Evolutionary conservation across 306 rosid species (phyloP).

Genomic region (Acacia confusa): DNA sequence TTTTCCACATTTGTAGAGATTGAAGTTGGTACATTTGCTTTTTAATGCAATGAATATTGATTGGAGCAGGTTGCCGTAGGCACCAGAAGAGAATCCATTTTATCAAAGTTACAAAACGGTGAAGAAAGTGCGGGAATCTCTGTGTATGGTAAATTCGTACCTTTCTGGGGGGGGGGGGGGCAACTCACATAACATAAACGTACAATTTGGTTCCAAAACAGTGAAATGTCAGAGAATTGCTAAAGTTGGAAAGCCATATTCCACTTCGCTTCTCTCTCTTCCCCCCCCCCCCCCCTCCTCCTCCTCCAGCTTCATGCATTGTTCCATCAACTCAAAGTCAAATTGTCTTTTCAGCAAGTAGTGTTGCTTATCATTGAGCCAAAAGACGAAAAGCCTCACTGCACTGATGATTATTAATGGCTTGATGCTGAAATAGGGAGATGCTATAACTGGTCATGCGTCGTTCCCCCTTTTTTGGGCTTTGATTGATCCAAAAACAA

Average conservation of each 20-base stretch:
- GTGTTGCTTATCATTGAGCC: slow-evolving; percentile 3
- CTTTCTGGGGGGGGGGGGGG: slow-evolving; percentile 29
- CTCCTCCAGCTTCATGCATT: slow-evolving; percentile 10
- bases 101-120: slow-evolving; percentile 14
- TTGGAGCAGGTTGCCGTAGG: background rate
- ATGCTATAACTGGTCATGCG: slow-evolving; percentile 17
- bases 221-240: slow-evolving; percentile 18
- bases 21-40: background rate
- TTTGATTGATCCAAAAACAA: background rate
- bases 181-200: slow-evolving; percentile 18
- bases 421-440: slow-evolving; percentile 20
- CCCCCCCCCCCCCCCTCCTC: background rate
- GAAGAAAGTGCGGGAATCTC: slow-evolving; percentile 26
- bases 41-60: background rate
- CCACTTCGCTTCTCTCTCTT: background rate
- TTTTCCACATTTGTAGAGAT: background rate
- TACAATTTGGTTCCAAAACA: background rate
- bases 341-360: slow-evolving; percentile 31
- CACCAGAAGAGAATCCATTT: background rate
- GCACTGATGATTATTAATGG: slow-evolving; percentile 2
- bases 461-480: background rate
- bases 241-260: background rate
- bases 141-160: slow-evolving; percentile 25
- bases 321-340: slow-evolving; percentile 2
- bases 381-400: slow-evolving; percentile 26